Evolutionary conservation across 345 rosid genomes (phyloP).

Genomic region (Citrus glauca): DNA sequence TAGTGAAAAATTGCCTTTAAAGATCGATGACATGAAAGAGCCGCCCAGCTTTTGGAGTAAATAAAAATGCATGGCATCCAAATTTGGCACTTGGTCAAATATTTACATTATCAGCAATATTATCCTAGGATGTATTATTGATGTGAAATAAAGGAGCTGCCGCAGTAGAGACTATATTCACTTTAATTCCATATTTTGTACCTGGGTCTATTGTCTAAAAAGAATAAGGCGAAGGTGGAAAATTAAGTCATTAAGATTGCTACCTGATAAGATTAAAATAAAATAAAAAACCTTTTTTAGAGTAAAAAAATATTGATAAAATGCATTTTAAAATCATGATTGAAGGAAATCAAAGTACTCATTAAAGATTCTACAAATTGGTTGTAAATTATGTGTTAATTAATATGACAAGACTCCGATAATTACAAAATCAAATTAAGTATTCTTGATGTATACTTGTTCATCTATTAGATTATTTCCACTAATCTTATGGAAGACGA

Average conservation of each 20-base stretch:
- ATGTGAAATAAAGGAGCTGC: not conserved
- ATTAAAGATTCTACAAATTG: no score
- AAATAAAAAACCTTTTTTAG: rapidly evolving
- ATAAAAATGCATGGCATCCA: not conserved
- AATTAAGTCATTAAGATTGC: rapidly evolving
- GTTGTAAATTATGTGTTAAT: no score
- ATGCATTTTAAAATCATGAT: no score
- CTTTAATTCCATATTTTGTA: no score
- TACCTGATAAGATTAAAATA: no score
- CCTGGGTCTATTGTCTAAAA: not conserved
- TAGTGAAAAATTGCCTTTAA: not conserved
- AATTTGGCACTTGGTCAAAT: not conserved
- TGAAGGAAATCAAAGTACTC: no score
- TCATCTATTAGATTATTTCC: no score
- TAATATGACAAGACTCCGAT: no score
- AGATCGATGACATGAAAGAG: not conserved
- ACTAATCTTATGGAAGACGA: rapidly evolving
- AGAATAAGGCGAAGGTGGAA: not conserved
- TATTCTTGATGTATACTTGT: rapidly evolving
- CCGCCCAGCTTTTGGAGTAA: not conserved
- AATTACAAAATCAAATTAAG: no score
- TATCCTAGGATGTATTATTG: not conserved
- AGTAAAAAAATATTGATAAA: no score
- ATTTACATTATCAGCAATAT: not conserved
- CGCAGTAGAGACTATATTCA: not conserved